Conservation (phyloP, 2,329 filamentous ascomycete species). For the Sphaerulina musiva region DNA sequence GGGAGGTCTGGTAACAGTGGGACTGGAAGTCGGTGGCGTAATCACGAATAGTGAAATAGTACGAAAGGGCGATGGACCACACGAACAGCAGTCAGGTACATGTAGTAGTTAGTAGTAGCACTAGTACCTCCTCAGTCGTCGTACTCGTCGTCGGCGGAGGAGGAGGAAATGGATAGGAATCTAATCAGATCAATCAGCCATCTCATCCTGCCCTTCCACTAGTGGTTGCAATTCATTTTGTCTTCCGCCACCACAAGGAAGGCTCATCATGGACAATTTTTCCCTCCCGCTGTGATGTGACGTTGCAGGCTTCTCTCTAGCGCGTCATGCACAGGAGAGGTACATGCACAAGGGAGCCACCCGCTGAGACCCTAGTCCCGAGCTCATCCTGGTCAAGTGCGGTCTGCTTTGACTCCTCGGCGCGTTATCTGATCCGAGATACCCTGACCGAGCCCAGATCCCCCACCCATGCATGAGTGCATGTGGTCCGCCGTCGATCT, state of each 20-base stretch:
- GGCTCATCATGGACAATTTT: background rate
- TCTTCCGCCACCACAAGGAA: background rate
- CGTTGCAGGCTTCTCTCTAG: background rate
- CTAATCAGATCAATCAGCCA: slow-evolving; percentile 11
- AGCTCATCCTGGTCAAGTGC: background rate
- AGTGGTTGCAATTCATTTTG: background rate
- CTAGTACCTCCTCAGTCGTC: too few species aligned
- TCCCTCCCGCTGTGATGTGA: background rate
- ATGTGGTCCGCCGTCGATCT: too few species aligned
- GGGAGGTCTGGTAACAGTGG: too few species aligned
- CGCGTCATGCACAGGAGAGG: background rate
- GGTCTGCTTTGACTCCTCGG: background rate
- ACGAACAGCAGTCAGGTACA: too few species aligned
- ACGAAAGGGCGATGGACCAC: too few species aligned
- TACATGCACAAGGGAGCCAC: too few species aligned
- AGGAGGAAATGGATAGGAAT: background rate
- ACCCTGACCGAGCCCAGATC: background rate
- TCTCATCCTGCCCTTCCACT: background rate
- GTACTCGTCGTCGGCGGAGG: too few species aligned
- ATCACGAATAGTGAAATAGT: background rate
- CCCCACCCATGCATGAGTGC: background rate
- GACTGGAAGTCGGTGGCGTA: slow-evolving; percentile 11
- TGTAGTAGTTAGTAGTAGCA: too few species aligned
- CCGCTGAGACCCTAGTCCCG: too few species aligned
- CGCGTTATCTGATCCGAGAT: slow-evolving; percentile 11